Percentiles rank a stretch among this genome's conserved stretches.
These are phyloP conservation scores for Dactylis glomerata DNA, from an alignment of 176 grass and related monocot species.

Conservation along the genomic window DNA sequence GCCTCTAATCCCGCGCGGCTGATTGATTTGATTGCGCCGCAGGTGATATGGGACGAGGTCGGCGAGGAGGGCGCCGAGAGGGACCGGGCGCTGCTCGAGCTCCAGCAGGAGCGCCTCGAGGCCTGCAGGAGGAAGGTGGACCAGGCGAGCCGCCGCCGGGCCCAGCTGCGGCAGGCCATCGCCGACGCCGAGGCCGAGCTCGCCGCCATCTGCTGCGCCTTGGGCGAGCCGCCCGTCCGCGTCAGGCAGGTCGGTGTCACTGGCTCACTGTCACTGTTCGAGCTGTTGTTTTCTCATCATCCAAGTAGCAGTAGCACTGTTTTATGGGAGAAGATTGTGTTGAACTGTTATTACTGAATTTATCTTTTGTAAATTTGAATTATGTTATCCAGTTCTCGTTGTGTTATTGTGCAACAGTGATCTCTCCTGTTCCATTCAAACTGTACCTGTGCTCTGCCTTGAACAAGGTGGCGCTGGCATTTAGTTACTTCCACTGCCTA, in stretches of 20 bases:
- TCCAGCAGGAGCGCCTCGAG: conserved; percentile 60
- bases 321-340: not conserved
- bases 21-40: not conserved
- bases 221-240: conserved; percentile 53
- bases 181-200: conserved; percentile 65
- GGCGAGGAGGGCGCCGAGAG: conserved; percentile 52
- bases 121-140: conserved; percentile 71
- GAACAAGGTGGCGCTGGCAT: not conserved
- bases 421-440: not conserved
- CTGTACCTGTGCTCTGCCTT: not conserved
- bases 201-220: conserved; percentile 52
- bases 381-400: not conserved
- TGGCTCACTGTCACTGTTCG: too few species aligned
- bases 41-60: conserved; percentile 73
- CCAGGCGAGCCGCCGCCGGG: conserved; percentile 54
- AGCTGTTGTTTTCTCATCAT: not conserved
- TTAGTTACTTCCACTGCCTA: not conserved
- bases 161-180: conserved; percentile 65
- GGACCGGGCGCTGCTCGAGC: conserved; percentile 57
- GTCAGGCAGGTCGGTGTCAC: conserved; percentile 57
- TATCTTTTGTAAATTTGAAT: too few species aligned
- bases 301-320: not conserved
- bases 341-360: not conserved
- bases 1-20: not conserved
- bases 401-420: not conserved